phyloP scores from a whole-genome alignment of 805 yeast genomes.

The Yamadazyma laniorum region DNA sequence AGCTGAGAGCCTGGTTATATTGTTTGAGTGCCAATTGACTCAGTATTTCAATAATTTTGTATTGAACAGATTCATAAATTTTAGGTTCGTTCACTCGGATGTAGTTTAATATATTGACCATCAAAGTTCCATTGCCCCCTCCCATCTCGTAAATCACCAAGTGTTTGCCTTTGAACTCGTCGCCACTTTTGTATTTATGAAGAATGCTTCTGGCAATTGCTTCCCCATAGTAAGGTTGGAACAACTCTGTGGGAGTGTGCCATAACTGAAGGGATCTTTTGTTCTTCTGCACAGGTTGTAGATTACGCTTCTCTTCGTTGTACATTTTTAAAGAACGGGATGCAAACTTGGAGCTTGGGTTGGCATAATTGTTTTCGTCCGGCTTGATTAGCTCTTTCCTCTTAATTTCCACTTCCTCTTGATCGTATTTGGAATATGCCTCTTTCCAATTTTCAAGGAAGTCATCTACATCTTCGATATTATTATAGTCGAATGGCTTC shows the following conservation, averaged over 20 bases:
- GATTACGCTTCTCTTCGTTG: slow-evolving; percentile 22
- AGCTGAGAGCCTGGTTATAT: slow-evolving; percentile 31
- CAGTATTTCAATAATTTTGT: slow-evolving; percentile 72
- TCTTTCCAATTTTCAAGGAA: slow-evolving; percentile 67
- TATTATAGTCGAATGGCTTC: slow-evolving; percentile 59
- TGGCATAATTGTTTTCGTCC: slow-evolving; percentile 13
- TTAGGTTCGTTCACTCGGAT: slow-evolving; percentile 65
- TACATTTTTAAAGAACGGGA: slow-evolving; percentile 18
- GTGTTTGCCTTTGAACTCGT: slow-evolving; percentile 64
- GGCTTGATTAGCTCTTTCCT: slow-evolving; percentile 14
- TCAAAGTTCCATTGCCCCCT: slow-evolving; percentile 85
- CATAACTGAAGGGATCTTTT: slow-evolving; percentile 61
- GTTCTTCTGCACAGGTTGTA: slow-evolving; percentile 19
- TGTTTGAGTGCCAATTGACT: slow-evolving; percentile 61
- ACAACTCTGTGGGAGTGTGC: slow-evolving; percentile 89
- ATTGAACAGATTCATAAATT: slow-evolving; percentile 64
- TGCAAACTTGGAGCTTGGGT: slow-evolving; percentile 28
- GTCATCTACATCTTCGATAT: slow-evolving; percentile 61
- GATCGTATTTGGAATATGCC: slow-evolving; percentile 56
- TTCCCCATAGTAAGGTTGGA: slow-evolving; percentile 81
- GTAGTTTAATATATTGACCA: slow-evolving; percentile 70
- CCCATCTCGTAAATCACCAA: slow-evolving; percentile 83
- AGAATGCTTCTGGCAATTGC: slow-evolving; percentile 79
- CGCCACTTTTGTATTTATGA: slow-evolving; percentile 59
- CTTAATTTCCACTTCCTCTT: slow-evolving; percentile 12